Base-by-base conservation (phyloP, 73 alveolate genomes). In the Paramecium primaurelia region DNA sequence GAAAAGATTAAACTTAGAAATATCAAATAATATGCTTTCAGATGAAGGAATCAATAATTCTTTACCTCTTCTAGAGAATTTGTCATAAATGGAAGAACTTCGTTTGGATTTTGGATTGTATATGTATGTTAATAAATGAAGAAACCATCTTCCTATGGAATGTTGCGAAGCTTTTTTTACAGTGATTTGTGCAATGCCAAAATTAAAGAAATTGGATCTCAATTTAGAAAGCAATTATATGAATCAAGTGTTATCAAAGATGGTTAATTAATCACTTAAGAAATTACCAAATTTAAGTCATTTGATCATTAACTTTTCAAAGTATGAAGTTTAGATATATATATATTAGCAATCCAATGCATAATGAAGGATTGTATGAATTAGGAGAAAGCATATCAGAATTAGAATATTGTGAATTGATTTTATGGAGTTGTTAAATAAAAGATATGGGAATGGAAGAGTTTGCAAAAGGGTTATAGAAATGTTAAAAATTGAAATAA, bases 201-300 rank as follows among this genome's bases (percentile, higher is more conserved):
- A 42, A 16, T 25, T 80, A 12, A 49, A 40, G 34, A 49, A 80
- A 47, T 80, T 80, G 26, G 32, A 45, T 10, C 47, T 80, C 1
- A 80, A 80, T 80, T 80, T 80, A 18, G 91, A 80, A 20, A 80
- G 91, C 75, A 80, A 80, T 80, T 45, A 42, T 10, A 80, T 80
- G 91, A 80, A 80, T 49, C 28, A 32, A 20, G 59, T 80, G 14
- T 20, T 80, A 4, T 80, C 91, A 8, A 40, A 25, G 45, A 26
- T 80, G 30, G 45, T 80, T 5, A 40, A 80, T 42, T 14, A 80
- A 80, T 40, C 91, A 0, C 26, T 44, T 1, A 40, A 42, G 44
- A 45, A 47, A 26, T 26, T 80, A 18, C 71, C 91, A 4, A 38
- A 26, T 22, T 25, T 80, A 22, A 80, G 5, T 26, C 42, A 25